A percentile compares a stretch with the other conserved stretches of the same genome.
phyloP scores from a whole-genome alignment of 352 stramenopile species.

The Phytophthora lateralis region DNA sequence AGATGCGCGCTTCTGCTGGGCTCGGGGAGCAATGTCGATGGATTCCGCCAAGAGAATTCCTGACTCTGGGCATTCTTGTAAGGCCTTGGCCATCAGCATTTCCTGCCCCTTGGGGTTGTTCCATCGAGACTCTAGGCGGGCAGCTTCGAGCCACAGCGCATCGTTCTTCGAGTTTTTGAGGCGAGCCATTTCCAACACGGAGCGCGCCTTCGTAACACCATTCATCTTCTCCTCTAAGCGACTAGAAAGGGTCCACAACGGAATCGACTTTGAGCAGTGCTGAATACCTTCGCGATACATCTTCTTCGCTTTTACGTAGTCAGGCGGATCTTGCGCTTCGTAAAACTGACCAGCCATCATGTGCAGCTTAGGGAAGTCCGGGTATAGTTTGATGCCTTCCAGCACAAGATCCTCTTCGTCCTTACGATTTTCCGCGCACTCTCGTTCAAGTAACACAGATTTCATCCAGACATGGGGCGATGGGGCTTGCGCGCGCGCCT shows the following conservation, averaged over 20 bases:
- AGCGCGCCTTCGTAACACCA: conserved; percentile 96
- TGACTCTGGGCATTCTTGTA: conserved; percentile 97
- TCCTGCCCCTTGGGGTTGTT: conserved; percentile 95
- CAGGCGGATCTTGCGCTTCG: conserved; percentile 53
- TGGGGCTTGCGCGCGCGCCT: conserved; percentile 81
- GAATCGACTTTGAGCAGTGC: conserved; percentile 91
- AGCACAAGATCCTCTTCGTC: conserved; percentile 89
- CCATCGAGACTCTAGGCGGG: conserved; percentile 92
- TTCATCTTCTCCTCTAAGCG: conserved; percentile 92
- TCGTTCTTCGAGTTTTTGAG: conserved; percentile 96
- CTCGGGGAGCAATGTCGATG: conserved; percentile 93
- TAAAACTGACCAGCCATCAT: conserved; percentile 98
- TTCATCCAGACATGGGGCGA: conserved; percentile 98
- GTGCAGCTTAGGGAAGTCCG: conserved; percentile 95
- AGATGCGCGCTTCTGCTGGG: conserved; percentile 96
- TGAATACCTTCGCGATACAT: conserved; percentile 94
- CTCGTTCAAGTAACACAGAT: conserved; percentile 96
- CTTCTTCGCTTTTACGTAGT: conserved; percentile 85
- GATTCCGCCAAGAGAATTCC: conserved; percentile 96
- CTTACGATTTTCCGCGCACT: conserved; percentile 61
- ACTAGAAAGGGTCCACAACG: conserved; percentile 95
- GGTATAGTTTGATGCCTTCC: conserved; percentile 91
- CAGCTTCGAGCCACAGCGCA: conserved; percentile 96
- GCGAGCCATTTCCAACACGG: conserved; percentile 95
- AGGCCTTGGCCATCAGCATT: conserved; percentile 95